Evolutionary conservation across 1,139 yeast species (phyloP), one percentile per base, ranked within the genome.

Genomic region (Keqinozyma sinolaborantium): DNA sequence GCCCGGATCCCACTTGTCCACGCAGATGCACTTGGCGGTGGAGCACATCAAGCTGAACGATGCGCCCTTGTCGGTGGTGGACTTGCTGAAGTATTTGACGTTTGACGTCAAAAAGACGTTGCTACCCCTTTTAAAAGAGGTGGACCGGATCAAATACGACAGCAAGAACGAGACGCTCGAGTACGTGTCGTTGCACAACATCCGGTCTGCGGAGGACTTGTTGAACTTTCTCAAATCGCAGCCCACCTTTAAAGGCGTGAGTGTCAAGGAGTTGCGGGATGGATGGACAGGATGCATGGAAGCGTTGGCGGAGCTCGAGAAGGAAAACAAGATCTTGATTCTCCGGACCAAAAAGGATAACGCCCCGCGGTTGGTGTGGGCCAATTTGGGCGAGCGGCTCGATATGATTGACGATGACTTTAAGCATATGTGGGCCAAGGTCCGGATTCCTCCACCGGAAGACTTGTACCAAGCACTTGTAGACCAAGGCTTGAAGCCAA

Each of bases 281-380:
- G 98, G 98, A 14, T 94, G 99, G 99, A 75, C 84, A 31, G 95
- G 90, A n/a, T 90, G 96, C 53, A 57, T 83, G 29, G 78, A 76
- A 5, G 84, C 94, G 0, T 78, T 92, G 18, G 79, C 79, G 30
- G 80, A 82, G 45, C 64, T 92, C 28, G 97, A 92, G 51, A 70
- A 72, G 33, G 81, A 83, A 34, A 76, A 83, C 39, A 82, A 84
- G 45, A 79, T 90, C 25, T 68, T 92, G 27, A 96, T 92, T 3
- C 65, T 87, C 44, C 73, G 96, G 35, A 87, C 95, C 27, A 88
- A 90, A 50, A 92, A 94, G 66, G 98, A 92, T 48, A 87, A 85
- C 51, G 70, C 88, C 2, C 96, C 98, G 9, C 66, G 95, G 41
- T 75, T 83, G 38, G 86, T 92, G 10, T 94, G 98, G 98, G 81